Evolutionary conservation across 2,329 filamentous ascomycete species (phyloP), one percentile per base, ranked within the genome.

Genomic region (Nemania sp.): DNA sequence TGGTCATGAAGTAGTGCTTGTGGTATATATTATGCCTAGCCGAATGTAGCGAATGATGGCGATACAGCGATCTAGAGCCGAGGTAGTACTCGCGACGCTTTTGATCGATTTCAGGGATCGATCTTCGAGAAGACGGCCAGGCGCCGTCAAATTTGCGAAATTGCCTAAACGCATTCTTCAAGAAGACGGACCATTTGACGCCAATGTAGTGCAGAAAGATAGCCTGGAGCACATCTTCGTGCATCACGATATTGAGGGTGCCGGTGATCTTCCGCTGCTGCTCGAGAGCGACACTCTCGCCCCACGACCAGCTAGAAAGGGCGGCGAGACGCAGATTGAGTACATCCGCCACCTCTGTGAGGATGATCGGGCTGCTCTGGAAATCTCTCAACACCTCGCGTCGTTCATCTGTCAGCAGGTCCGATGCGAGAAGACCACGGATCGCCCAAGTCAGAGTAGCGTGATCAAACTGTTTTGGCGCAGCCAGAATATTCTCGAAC

Each of bases 151-250:
- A 64, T 9, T 63, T 56, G 31, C 70, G 71, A 47, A 72, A 68
- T 0, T 28, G 26, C 5, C 40, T 57, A 34, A 80, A 73, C 0
- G 61, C 65, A 0, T 47, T 11, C 44, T 77, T 79, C 45, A 80
- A 61, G 30, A 72, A 72, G 0, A 75, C 71, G 1, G 76, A 77
- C 73, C 76, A 78, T 24, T 71, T 75, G 12, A 76, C 66, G 2
- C 78, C 78, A 22, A 81, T 69, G 47, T 75, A 77, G 40, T 81
- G 76, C 0, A 81, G 64, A n/a, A 81, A 74, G 1, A 81, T 72
- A 1, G 77, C 76, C 48, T 80, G 76, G 1, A 80, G 70, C 0
- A 80, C 70, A 26, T 81, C 78, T 56, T 80, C 77, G 30, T 80
- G 75, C 75, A 80, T 80, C 53, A 73, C 72, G n/a, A 80, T 69